Conservation (phyloP, 306 rosid species). For the Sindora glabra region DNA sequence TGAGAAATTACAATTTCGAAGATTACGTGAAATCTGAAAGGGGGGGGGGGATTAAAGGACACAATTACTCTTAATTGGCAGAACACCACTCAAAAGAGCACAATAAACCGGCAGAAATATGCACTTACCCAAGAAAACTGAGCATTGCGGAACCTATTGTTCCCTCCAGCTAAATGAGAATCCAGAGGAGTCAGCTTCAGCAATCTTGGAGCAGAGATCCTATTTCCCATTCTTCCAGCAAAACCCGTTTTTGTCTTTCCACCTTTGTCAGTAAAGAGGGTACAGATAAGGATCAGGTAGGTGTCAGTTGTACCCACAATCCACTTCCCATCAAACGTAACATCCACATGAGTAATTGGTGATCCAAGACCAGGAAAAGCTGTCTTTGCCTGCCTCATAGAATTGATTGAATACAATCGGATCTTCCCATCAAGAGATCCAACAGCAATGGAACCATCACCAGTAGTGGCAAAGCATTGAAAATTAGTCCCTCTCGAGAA, state of each 20-base stretch:
- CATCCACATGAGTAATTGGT: slow-evolving; percentile 86
- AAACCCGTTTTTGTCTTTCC: slow-evolving; percentile 86
- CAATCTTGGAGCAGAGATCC: slow-evolving; percentile 86
- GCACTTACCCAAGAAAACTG: slow-evolving; percentile 92
- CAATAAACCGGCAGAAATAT: background rate
- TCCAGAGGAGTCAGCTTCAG: slow-evolving; percentile 89
- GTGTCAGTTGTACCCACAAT: slow-evolving; percentile 86
- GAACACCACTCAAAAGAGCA: background rate
- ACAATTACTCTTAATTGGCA: background rate
- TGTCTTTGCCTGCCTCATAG: slow-evolving; percentile 91
- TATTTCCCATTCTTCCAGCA: slow-evolving; percentile 88
- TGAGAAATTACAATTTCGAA: background rate
- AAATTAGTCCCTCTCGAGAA: slow-evolving; percentile 91
- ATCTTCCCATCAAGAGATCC: slow-evolving; percentile 97
- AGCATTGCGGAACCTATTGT: slow-evolving; percentile 81
- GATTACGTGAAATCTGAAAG: background rate
- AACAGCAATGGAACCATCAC: slow-evolving; percentile 93
- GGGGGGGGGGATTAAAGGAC: too few species aligned
- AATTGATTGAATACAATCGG: slow-evolving; percentile 65
- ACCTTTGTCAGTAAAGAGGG: slow-evolving; percentile 75
- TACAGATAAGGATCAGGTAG: slow-evolving; percentile 70
- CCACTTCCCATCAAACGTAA: slow-evolving; percentile 96
- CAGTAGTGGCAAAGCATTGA: slow-evolving; percentile 93
- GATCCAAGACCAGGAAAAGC: slow-evolving; percentile 99
- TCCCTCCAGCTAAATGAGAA: slow-evolving; percentile 80